These are phyloP conservation scores for Phialocephala subalpina DNA, from an alignment of 2,329 filamentous ascomycete species.

Conservation along the genomic window DNA sequence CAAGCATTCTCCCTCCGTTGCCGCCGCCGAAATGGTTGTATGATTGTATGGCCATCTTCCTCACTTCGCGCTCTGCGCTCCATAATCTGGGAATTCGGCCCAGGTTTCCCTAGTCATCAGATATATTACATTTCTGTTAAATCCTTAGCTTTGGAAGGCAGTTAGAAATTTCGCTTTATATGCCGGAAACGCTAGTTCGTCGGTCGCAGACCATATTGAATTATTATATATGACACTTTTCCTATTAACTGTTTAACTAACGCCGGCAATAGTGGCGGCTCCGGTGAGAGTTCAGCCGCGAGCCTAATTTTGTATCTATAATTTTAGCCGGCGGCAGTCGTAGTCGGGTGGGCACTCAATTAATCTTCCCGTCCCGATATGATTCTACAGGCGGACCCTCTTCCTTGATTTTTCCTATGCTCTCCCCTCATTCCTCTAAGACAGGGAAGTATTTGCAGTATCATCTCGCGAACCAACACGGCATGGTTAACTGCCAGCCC, in stretches of 20 bases:
- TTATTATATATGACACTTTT: background rate
- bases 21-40: conserved; percentile 29
- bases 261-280: conserved; percentile 24
- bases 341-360: too few species aligned
- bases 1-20: conserved; percentile 36
- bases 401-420: too few species aligned
- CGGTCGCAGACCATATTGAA: background rate
- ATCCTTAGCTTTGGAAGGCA: conserved; percentile 7
- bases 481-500: too few species aligned
- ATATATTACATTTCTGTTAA: conserved; percentile 35
- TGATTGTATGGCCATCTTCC: conserved; percentile 24
- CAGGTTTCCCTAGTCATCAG: conserved; percentile 35
- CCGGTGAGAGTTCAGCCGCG: conserved; percentile 23
- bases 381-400: too few species aligned
- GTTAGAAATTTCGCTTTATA: background rate
- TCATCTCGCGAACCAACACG: too few species aligned
- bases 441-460: too few species aligned
- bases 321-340: too few species aligned
- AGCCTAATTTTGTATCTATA: conserved; percentile 27
- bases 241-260: conserved; percentile 3
- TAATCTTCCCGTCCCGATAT: too few species aligned
- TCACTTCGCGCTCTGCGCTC: conserved; percentile 17
- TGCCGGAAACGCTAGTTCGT: background rate
- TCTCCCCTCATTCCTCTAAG: too few species aligned
- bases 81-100: conserved; percentile 37